Evolutionary conservation across 2,329 filamentous ascomycete genomes (phyloP).

Genomic region (Massarina eburnea): DNA sequence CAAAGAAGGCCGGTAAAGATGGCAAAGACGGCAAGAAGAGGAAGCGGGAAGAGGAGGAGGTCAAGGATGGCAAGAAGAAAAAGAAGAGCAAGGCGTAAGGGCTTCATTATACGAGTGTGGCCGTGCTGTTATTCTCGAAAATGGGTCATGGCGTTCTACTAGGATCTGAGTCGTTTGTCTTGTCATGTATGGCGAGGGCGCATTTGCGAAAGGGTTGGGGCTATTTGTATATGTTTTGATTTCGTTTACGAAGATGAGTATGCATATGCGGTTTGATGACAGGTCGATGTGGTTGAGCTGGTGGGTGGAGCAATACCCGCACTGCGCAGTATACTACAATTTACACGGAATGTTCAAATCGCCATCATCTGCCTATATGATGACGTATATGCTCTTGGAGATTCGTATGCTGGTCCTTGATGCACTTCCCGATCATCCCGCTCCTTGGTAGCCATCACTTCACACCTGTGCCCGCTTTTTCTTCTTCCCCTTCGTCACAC

Average conservation of each 20-base stretch:
- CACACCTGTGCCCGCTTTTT: conserved; percentile 16
- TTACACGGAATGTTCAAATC: not conserved
- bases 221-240: conserved; percentile 5
- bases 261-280: not conserved
- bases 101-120: conserved; percentile 2
- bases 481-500: conserved; percentile 27
- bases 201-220: conserved; percentile 2
- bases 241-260: not conserved
- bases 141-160: conserved; percentile 9
- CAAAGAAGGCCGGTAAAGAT: conserved; percentile 58
- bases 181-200: conserved; percentile 9
- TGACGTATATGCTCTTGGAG: not conserved
- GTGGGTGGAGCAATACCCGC: not conserved
- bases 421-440: conserved; percentile 6
- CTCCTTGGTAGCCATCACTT: too few species aligned
- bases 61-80: conserved; percentile 66
- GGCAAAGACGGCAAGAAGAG: conserved; percentile 58
- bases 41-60: conserved; percentile 51
- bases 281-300: not conserved
- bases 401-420: not conserved
- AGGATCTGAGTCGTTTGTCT: conserved; percentile 2
- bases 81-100: conserved; percentile 54
- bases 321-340: not conserved
- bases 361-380: not conserved
- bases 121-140: conserved; percentile 3